Base-by-base conservation (phyloP, 148 eudicot genomes). In the Heliosperma pusillum region DNA sequence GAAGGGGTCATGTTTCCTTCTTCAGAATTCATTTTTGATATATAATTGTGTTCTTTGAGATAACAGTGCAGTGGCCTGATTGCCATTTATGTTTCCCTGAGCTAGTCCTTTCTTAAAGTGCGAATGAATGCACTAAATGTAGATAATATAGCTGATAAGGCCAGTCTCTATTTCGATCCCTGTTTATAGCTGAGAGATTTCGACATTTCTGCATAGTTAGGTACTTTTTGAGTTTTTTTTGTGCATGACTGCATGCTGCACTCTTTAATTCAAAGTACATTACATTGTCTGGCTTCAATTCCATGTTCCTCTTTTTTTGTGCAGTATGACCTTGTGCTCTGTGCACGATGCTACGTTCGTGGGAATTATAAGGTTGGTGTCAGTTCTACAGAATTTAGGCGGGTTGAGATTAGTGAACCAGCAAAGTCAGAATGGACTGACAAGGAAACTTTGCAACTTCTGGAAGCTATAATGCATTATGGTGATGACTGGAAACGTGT, bases 401-500 rank as follows among this genome's bases (percentile, higher is more conserved):
- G 99, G 76, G 97, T 96, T 78, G 99, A 92, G 88, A 88, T 96
- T 69, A 84, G 83, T 74, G 99, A 96, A 73, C 88, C 82, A 74
- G 80, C 71, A 17, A 95, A 89, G 82, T 75, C 89, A 2, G 92
- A 90, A 68, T 96, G 99, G 97, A 88, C 87, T 57, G 97, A 92
- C 58, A 90, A 90, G 82, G 99, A 96, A 82, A 90, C 89, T 24
- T 80, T 96, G 82, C 94, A 85, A 4, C 94, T 96, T 80, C 73
- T 96, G 50, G 99, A 96, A 84, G 97, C 92, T 10, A 56, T 88
- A 70, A 88, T 88, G 93, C 97, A 89, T 84, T 90, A 80, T 77
- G 93, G 97, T 79, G 99, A 92, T 75, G 89, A 92, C 77, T 96
- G 99, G 99, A 90, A 84, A 82, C 90, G 89, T 80, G 91, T 92